Base-by-base conservation (phyloP, 768 basidiomycete species). In the Termitomyces sp. region DNA sequence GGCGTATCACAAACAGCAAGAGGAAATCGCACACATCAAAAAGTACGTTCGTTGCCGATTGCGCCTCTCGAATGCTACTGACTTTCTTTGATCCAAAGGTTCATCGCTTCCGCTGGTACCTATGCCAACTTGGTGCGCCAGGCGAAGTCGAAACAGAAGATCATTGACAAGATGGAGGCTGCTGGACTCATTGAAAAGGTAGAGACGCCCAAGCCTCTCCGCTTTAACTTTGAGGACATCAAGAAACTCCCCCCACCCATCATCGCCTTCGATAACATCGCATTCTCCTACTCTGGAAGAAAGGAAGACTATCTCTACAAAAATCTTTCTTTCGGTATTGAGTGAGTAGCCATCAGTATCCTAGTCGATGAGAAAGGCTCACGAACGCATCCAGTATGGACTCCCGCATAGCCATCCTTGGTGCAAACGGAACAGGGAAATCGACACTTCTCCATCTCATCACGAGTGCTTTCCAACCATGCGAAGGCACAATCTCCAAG, bases 141-240 rank as follows among this genome's bases (percentile, higher is more conserved):
- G 74, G 96, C 96, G 64, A 98, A 99, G 77, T 98, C 95, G 52
- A 99, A 99, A 73, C 96, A 99, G 74, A 99, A 99, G 83, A 98
- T 99, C 62, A 96, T 99, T 74, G 96, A 99, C 81, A 99, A 99
- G 84, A 99, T 99, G 96, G 97, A 99, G 80, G 96, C 96, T 28
- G 96, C 95, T 14, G 96, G 96, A 61, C 81, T 99, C 44, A 82
- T 99, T 69, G 93, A 99, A 74, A 94, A 93, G 76, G 77, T 97
- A 58, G 93, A 95, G 68, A 70, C 71, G 4, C 79, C 81, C 36
- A 85, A 83, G 64, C 83, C 84, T 16, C 79, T 99, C 35, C 79
- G 85, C 52, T 99, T 98, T 84, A 88, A 96, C 81, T 99, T 98
- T 66, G 96, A 98, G 73, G 94, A 96, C 65, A 85, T 98, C 61